Evolutionary conservation across 768 basidiomycete species (phyloP), one percentile per base, ranked within the genome.

Genomic region (Phaeolepiota aurea): DNA sequence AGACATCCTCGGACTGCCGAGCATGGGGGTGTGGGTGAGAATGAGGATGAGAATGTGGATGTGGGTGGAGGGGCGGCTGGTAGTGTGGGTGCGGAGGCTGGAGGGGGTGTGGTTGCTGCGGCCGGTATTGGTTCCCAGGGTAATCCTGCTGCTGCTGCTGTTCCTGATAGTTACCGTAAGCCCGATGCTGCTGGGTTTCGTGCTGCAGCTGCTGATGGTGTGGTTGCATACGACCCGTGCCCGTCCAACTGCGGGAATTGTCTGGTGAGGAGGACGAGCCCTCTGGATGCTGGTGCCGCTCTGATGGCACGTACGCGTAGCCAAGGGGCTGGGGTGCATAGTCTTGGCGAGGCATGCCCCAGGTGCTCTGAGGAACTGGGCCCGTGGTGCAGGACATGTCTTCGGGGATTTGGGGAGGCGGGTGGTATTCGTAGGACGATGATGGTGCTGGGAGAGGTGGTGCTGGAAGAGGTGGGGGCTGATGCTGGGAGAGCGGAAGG

Each of bases 291-390:
- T 46, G 38, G 23, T 49, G 48, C 10, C 43, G 40, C 30, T 54
- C 54, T 9, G 52, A 50, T 0, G 46, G 41, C 1, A 47, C 46
- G 25, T 55, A 55, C 4, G 49, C 38, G 21, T 53, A 50, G 12
- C 44, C 44, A 12, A 46, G 32, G n/a, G 16, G n/a, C 36, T 3
- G 43, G n/a, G 5, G 38, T 36, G 14, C 40, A 50, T 22, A 52
- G 39, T 12, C 15, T 10, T 1, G 35, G 19, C 22, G 35, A n/a
- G 5, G 40, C 19, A 9, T 16, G 37, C 40, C 20, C 11, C 40
- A 47, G 14, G n/a, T 20, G 3, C 35, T 40, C 3, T 39, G 35
- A 38, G 4, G 37, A 32, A 15, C 43, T 25, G 38, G 21, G 4
- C 25, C 25, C 7, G 7, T 28, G 7, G 25, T 28, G 25, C 7